Conservation (phyloP, 768 basidiomycete species). For the Lactarius quietus region DNA sequence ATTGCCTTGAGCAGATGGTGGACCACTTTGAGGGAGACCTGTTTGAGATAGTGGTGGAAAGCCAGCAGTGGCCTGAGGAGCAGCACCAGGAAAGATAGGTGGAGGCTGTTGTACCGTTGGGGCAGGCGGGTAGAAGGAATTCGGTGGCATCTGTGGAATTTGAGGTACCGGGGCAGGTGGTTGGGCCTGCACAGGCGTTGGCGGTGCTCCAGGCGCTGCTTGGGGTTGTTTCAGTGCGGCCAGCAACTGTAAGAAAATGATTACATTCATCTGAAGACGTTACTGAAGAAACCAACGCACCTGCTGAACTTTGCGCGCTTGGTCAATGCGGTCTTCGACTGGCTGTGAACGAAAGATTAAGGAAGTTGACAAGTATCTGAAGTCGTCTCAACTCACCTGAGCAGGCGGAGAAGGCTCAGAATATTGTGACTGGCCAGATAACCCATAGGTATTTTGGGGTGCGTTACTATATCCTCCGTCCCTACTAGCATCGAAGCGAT, state of each 20-base stretch:
- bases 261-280: slow-evolving; percentile 3
- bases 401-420: slow-evolving; percentile 29
- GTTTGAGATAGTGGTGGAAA: slow-evolving; percentile 23
- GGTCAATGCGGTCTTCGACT: slow-evolving; percentile 78
- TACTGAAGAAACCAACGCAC: slow-evolving; percentile 30
- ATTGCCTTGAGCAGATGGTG: slow-evolving; percentile 15
- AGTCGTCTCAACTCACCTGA: slow-evolving; percentile 30
- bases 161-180: slow-evolving; percentile 27
- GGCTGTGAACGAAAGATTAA: slow-evolving; percentile 34
- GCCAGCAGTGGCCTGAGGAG: slow-evolving; percentile 22
- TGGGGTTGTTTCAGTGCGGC: slow-evolving; percentile 77
- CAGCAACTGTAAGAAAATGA: slow-evolving; percentile 43
- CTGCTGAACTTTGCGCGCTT: slow-evolving; percentile 84
- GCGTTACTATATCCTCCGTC: slow-evolving; percentile 25
- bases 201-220: slow-evolving; percentile 37
- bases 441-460: slow-evolving; percentile 26
- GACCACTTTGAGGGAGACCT: slow-evolving; percentile 16
- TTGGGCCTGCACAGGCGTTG: slow-evolving; percentile 33
- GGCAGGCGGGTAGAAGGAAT: slow-evolving; percentile 46
- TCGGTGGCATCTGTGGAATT: slow-evolving; percentile 30
- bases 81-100: slow-evolving; percentile 8
- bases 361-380: neutral
- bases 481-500: slow-evolving; percentile 30
- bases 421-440: slow-evolving; percentile 35
- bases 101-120: slow-evolving; percentile 31